A percentile compares a stretch with the other conserved stretches of the same genome.
These are phyloP conservation scores for Sherardia arvensis DNA, from an alignment of 257 asterid genomes.

Conservation along the genomic window DNA sequence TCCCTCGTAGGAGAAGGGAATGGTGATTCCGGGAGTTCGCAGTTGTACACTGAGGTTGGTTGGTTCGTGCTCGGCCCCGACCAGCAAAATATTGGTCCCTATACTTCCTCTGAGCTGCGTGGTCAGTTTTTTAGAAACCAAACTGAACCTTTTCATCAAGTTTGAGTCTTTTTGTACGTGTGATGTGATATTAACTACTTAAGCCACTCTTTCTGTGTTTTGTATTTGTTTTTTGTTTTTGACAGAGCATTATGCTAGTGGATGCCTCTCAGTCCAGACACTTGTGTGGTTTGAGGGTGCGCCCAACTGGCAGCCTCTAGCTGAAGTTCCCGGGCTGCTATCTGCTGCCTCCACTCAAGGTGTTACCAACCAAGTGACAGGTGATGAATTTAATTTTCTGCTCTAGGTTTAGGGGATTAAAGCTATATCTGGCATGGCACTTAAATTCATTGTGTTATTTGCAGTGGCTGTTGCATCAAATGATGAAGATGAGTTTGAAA, in stretches of 20 bases:
- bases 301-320: slow-evolving; percentile 68
- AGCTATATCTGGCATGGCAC: slow-evolving; percentile 4
- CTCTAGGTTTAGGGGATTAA: slow-evolving; percentile 2
- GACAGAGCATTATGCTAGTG: slow-evolving; percentile 76
- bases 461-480: slow-evolving; percentile 39
- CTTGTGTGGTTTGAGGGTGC: slow-evolving; percentile 88
- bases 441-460: background rate
- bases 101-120: slow-evolving; percentile 64
- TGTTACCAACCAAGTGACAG: slow-evolving; percentile 28
- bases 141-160: too few relatives aligned
- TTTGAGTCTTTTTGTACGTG: too few relatives aligned
- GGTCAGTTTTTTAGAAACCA: slow-evolving; percentile 31
- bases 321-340: slow-evolving; percentile 43
- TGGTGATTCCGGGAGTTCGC: slow-evolving; percentile 20
- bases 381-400: slow-evolving; percentile 18
- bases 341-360: slow-evolving; percentile 26
- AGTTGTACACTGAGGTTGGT: slow-evolving; percentile 42
- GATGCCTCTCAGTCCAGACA: slow-evolving; percentile 58
- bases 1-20: slow-evolving; percentile 25
- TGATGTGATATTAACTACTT: slow-evolving; percentile 30
- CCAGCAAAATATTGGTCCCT: slow-evolving; percentile 73
- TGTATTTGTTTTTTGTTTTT: slow-evolving; percentile 32
- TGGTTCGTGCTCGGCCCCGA: slow-evolving; percentile 84
- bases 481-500: slow-evolving; percentile 84
- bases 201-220: slow-evolving; percentile 40